These are phyloP conservation scores for Begonia masoniana DNA, from an alignment of 306 rosid genomes.

Conservation along the genomic window DNA sequence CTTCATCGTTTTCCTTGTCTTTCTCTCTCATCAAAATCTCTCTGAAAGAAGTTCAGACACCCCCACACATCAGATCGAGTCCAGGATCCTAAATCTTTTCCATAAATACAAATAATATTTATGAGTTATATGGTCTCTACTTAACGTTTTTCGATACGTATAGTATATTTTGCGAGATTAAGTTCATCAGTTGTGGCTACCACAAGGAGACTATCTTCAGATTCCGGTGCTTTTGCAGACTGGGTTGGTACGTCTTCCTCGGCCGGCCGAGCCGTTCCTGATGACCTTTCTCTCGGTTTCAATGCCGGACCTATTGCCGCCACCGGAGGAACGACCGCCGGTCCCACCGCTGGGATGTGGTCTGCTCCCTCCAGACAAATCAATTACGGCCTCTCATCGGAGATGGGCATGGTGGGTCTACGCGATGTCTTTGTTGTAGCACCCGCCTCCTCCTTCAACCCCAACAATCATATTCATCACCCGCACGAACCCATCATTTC, in stretches of 20 bases:
- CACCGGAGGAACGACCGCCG: conserved; percentile 16
- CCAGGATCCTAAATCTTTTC: conserved; percentile 4
- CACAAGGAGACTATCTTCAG: conserved; percentile 85
- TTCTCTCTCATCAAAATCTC: conserved; percentile 18
- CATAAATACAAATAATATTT: conserved; percentile 6
- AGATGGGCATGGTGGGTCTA: conserved; percentile 67
- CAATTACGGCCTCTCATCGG: conserved; percentile 43
- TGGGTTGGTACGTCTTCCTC: conserved; percentile 62
- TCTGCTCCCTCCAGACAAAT: conserved; percentile 22
- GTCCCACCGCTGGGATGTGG: conserved; percentile 40
- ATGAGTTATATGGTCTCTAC: not conserved
- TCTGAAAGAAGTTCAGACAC: conserved; percentile 39
- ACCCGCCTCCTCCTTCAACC: conserved; percentile 39
- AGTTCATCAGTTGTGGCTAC: conserved; percentile 84
- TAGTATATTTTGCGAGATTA: not conserved
- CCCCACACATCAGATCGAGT: conserved; percentile 46
- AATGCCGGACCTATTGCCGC: conserved; percentile 57
- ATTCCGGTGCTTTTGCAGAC: conserved; percentile 89
- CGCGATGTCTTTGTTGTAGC: conserved; percentile 74
- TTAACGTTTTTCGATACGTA: not conserved
- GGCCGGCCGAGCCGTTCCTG: conserved; percentile 28
- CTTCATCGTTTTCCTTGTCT: not conserved
- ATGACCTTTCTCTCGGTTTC: conserved; percentile 85
- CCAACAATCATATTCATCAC: conserved; percentile 7
- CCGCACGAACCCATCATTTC: conserved; percentile 20